Percentiles rank a stretch among this genome's conserved stretches.
phyloP scores from a whole-genome alignment of 1,139 yeast species.

The Kodamaea sp. region DNA sequence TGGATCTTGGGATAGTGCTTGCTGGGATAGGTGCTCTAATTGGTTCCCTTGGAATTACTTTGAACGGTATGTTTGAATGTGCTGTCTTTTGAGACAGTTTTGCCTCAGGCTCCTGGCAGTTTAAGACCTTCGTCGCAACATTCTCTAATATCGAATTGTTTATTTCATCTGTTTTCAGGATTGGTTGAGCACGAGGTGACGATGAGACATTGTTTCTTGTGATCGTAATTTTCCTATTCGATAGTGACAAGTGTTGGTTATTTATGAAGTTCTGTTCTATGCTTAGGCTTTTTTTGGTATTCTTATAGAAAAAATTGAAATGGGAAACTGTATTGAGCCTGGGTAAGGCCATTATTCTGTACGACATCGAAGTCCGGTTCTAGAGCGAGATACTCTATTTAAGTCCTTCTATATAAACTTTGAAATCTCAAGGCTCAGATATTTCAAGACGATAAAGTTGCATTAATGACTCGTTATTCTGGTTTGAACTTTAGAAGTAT shows the following conservation, averaged over 20 bases:
- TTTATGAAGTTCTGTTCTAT: slow-evolving; percentile 38
- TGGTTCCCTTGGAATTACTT: slow-evolving; percentile 44
- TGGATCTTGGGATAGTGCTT: slow-evolving; percentile 12
- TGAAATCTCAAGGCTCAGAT: no score
- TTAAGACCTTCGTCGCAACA: slow-evolving; percentile 39
- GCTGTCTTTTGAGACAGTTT: slow-evolving; percentile 23
- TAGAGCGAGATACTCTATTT: not conserved
- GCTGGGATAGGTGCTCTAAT: slow-evolving; percentile 2
- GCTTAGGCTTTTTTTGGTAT: slow-evolving; percentile 32
- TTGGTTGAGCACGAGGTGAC: no score
- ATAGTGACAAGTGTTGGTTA: slow-evolving; percentile 29
- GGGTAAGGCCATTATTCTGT: slow-evolving; percentile 24
- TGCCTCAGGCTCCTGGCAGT: slow-evolving; percentile 41
- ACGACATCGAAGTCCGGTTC: slow-evolving; percentile 21
- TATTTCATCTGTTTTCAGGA: slow-evolving; percentile 1
- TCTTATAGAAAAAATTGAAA: slow-evolving; percentile 44
- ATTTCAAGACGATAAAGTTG: no score
- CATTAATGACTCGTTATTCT: no score
- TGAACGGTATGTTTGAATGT: slow-evolving; percentile 54
- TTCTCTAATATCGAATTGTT: slow-evolving; percentile 21
- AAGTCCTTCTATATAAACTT: not conserved
- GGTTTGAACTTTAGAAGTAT: no score
- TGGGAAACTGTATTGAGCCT: slow-evolving; percentile 31
- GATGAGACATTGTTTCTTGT: slow-evolving; percentile 1
- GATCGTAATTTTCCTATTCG: slow-evolving; percentile 5